Evolutionary conservation across 2,329 filamentous ascomycete genomes (phyloP).

Genomic region (Arthrobotrys iridis): DNA sequence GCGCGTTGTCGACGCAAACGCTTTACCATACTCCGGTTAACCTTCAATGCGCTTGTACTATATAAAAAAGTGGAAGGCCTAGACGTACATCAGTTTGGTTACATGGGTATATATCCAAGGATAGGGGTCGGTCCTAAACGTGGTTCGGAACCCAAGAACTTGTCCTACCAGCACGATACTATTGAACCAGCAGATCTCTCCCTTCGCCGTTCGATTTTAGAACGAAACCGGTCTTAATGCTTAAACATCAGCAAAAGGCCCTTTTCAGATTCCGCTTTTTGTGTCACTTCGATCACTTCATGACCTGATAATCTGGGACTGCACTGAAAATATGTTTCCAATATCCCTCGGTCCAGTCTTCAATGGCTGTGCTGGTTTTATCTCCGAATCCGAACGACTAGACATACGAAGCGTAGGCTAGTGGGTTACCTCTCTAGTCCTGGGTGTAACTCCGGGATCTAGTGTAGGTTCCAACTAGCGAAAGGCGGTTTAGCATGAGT

Average conservation of each 20-base stretch:
- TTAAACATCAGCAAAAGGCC: not conserved
- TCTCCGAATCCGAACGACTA: no score
- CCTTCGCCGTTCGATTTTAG: not conserved
- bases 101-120: conserved; percentile 1
- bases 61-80: not conserved
- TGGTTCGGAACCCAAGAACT: conserved; percentile 2
- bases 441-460: no score
- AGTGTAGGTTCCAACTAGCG: no score
- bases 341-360: not conserved
- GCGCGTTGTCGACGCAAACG: no score
- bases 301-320: not conserved
- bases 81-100: not conserved
- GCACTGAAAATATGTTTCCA: not conserved
- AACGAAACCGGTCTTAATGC: not conserved
- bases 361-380: no score
- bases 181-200: not conserved
- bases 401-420: no score
- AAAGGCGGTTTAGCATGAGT: no score
- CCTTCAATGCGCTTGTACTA: not conserved
- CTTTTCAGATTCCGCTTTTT: not conserved
- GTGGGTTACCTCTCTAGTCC: no score
- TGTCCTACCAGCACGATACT: not conserved
- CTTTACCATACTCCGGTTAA: not conserved
- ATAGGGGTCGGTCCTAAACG: conserved; percentile 9
- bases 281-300: not conserved